phyloP scores from a whole-genome alignment of 2,329 filamentous ascomycete species.

The Colletotrichum tropicicola region DNA sequence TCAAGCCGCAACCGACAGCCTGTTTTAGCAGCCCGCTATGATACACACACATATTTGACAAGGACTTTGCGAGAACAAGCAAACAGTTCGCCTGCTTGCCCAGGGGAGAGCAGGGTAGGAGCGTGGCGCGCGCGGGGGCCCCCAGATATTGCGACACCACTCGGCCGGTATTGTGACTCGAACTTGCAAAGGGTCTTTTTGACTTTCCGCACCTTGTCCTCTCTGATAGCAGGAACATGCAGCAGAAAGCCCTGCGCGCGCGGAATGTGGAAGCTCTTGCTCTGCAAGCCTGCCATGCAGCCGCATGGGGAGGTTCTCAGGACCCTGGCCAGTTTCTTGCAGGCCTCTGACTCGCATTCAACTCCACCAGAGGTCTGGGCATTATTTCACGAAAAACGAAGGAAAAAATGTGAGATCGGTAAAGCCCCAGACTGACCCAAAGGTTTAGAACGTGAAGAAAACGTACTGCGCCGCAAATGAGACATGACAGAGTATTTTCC shows the following conservation, averaged over 20 bases:
- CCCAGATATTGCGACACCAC: neutral
- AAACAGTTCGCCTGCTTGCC: neutral
- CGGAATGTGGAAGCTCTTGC: neutral
- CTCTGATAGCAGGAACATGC: neutral
- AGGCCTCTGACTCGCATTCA: conserved; percentile 11
- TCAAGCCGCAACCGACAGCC: neutral
- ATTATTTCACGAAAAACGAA: neutral
- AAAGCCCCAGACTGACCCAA: no score
- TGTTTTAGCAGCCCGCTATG: neutral
- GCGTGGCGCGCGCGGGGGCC: neutral
- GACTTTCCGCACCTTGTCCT: neutral
- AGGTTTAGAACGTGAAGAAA: no score
- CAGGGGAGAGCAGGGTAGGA: neutral
- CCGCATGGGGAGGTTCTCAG: neutral
- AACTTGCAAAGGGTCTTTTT: neutral
- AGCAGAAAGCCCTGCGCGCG: neutral
- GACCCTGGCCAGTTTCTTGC: neutral
- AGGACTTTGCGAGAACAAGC: neutral
- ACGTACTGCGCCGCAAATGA: neutral
- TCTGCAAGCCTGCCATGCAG: neutral
- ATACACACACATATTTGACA: neutral
- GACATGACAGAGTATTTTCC: neutral
- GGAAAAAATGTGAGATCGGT: neutral
- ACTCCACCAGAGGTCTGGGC: conserved; percentile 4
- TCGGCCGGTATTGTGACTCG: neutral